Conservation (phyloP, 1,284 basidiomycete genomes). For the Ustilago trichophora region DNA sequence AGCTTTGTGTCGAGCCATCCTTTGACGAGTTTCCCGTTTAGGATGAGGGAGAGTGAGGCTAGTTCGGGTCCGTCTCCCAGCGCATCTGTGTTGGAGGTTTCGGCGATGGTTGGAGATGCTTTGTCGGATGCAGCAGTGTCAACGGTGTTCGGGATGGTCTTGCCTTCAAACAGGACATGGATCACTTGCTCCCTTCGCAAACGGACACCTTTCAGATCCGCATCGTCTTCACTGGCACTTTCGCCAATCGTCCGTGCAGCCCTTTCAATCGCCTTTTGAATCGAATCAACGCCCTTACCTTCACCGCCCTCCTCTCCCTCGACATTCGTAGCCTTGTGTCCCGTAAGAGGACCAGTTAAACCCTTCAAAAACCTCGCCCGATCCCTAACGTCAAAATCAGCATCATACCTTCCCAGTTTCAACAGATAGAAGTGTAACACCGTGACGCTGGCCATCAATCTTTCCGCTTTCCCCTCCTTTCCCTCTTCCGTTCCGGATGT, state of each 20-base stretch:
- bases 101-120: neutral
- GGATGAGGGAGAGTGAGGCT: slow-evolving; percentile 32
- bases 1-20: slow-evolving; percentile 44
- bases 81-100: neutral
- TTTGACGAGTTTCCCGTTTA: slow-evolving; percentile 45
- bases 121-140: neutral
- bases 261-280: slow-evolving; percentile 12
- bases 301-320: neutral
- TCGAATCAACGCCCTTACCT: slow-evolving; percentile 12
- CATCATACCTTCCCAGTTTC: slow-evolving; percentile 54
- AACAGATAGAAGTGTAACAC: slow-evolving; percentile 53
- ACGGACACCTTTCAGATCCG: slow-evolving; percentile 47
- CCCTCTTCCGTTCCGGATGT: slow-evolving; percentile 8
- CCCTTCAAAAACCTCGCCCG: slow-evolving; percentile 58
- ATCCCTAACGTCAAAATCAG: slow-evolving; percentile 57
- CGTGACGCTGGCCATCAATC: slow-evolving; percentile 19
- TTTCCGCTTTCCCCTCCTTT: slow-evolving; percentile 19
- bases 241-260: slow-evolving; percentile 27
- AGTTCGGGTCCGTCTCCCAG: slow-evolving; percentile 9
- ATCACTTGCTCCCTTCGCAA: slow-evolving; percentile 51
- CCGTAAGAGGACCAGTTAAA: slow-evolving; percentile 39
- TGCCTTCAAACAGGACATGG: slow-evolving; percentile 52
- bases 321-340: neutral
- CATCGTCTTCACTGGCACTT: slow-evolving; percentile 26
- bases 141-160: neutral